Base-by-base conservation (phyloP, 441 rosid species). In the Jatropha podagrica region DNA sequence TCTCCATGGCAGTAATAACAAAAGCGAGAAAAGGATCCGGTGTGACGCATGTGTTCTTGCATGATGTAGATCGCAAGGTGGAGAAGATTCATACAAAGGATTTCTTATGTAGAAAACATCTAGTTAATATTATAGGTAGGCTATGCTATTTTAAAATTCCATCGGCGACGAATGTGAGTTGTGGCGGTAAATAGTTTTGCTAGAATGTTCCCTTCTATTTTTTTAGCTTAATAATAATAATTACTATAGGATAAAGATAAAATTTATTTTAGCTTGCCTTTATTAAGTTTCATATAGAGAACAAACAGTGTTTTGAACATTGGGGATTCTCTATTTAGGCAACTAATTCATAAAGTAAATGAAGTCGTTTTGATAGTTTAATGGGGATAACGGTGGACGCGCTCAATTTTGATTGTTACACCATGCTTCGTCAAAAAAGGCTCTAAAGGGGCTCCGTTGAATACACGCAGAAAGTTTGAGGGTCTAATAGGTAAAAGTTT, bases 141-240 rank as follows among this genome's bases (percentile, higher is more conserved):
- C 74, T 90, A 7, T 90, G 92, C 92, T 88, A 90, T 74, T 90
- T 90, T 26, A 85, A 84, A 77, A 84, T 89, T 0, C 89, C 93
- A 5, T 38, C 91, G 0, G 83, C 83, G 10, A 42, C 73, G 9
- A 75, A 80, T 71, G 32, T 17, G 54, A 81, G 72, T 74, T 42
- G 3, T 15, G 55, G 55, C 20, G 60, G 48, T 17, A 54, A 41
- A 1, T 65, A 23, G 41, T 59, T 23, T 23, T 23, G 76, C 72
- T 76, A 69, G 17, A 59, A 27, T 23, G 75, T 18, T 10, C 68
- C 14, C 12, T 51, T 46, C 3, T 11, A 23, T 23, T 23, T 23
- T 23, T 12, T 51, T 51, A 11, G 55, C 15, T 51, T 51, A 0
- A 51, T 51, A 12, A 51, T 51, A 3, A 49, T 51, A 51, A 51